phyloP scores from a whole-genome alignment of 1,284 basidiomycete species.

The Tylopilus sp. region DNA sequence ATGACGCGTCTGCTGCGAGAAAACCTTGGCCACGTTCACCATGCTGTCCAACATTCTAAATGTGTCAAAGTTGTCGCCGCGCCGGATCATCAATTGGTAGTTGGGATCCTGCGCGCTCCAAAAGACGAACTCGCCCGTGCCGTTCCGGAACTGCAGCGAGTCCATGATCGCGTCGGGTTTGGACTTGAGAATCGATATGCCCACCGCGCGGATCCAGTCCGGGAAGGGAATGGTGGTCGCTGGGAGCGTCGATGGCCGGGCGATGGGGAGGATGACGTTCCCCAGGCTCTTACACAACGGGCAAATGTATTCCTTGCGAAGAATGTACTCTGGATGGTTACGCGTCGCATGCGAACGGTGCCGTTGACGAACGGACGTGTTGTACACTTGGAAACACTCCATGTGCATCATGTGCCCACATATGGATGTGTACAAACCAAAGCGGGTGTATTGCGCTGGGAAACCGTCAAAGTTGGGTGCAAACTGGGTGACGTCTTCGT shows the following conservation, averaged over 20 bases:
- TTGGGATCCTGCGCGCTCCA: slow-evolving; percentile 78
- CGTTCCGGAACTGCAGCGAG: slow-evolving; percentile 68
- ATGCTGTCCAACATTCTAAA: slow-evolving; percentile 79
- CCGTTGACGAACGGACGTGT: slow-evolving; percentile 80
- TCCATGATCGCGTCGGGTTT: slow-evolving; percentile 70
- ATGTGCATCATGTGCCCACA: slow-evolving; percentile 99
- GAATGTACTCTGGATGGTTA: slow-evolving; percentile 93
- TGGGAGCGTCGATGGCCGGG: slow-evolving; percentile 44
- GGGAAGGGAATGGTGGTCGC: slow-evolving; percentile 64
- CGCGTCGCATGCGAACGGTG: slow-evolving; percentile 89
- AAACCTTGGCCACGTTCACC: slow-evolving; percentile 64
- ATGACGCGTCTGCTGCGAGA: slow-evolving; percentile 74
- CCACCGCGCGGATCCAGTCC: slow-evolving; percentile 79
- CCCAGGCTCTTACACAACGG: slow-evolving; percentile 98
- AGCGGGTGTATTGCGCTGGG: slow-evolving; percentile 68
- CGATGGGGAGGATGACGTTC: slow-evolving; percentile 89
- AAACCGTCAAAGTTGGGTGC: slow-evolving; percentile 71
- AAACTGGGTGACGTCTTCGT: slow-evolving; percentile 48
- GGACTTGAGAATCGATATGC: slow-evolving; percentile 78
- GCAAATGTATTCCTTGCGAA: slow-evolving; percentile 93
- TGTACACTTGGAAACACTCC: slow-evolving; percentile 92
- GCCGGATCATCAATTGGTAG: slow-evolving; percentile 56
- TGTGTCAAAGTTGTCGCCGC: slow-evolving; percentile 53
- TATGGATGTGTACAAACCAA: slow-evolving; percentile 86
- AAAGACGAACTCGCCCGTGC: slow-evolving; percentile 81